phyloP scores from a whole-genome alignment of 2,329 filamentous ascomycete species.

The Aspergillus aculeatus region DNA sequence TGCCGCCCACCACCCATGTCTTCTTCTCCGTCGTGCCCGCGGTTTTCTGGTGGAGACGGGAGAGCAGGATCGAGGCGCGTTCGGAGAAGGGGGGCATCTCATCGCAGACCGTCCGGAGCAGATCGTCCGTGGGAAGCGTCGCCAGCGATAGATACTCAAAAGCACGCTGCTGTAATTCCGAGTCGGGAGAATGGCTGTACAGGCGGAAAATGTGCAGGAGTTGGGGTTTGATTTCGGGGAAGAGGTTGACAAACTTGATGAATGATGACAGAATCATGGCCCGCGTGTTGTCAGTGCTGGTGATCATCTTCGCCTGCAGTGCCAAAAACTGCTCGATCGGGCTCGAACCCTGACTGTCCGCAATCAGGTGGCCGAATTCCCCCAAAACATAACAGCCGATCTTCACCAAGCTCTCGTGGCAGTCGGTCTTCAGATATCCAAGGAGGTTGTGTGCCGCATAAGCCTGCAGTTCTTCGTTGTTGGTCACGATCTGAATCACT shows the following conservation, averaged over 20 bases:
- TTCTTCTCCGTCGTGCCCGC: slow-evolving; percentile 89
- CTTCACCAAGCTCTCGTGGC: slow-evolving; percentile 95
- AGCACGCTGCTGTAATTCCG: slow-evolving; percentile 91
- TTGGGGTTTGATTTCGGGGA: slow-evolving; percentile 97
- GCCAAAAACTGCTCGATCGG: slow-evolving; percentile 97
- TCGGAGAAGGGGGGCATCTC: slow-evolving; percentile 99
- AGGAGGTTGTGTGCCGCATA: slow-evolving; percentile 94
- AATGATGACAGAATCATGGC: slow-evolving; percentile 95
- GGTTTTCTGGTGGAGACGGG: slow-evolving; percentile 90
- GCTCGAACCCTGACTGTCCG: slow-evolving; percentile 86
- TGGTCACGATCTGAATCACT: slow-evolving; percentile 97
- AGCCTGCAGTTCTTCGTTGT: slow-evolving; percentile 96
- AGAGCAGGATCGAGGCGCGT: slow-evolving; percentile 85
- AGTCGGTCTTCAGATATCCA: slow-evolving; percentile 88
- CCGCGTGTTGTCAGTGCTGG: slow-evolving; percentile 82
- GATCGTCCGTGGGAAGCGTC: slow-evolving; percentile 81
- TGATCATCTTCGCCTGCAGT: slow-evolving; percentile 83
- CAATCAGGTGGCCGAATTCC: slow-evolving; percentile 95
- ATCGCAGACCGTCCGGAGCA: slow-evolving; percentile 90
- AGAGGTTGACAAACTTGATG: slow-evolving; percentile 96
- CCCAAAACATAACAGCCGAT: slow-evolving; percentile 95
- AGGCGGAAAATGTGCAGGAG: slow-evolving; percentile 84
- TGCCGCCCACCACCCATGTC: slow-evolving; percentile 97
- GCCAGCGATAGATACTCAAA: slow-evolving; percentile 91
- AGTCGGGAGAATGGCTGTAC: slow-evolving; percentile 92